Evolutionary conservation across 169 alveolate genomes (phyloP).

Genomic region (Condylostoma magnum): DNA sequence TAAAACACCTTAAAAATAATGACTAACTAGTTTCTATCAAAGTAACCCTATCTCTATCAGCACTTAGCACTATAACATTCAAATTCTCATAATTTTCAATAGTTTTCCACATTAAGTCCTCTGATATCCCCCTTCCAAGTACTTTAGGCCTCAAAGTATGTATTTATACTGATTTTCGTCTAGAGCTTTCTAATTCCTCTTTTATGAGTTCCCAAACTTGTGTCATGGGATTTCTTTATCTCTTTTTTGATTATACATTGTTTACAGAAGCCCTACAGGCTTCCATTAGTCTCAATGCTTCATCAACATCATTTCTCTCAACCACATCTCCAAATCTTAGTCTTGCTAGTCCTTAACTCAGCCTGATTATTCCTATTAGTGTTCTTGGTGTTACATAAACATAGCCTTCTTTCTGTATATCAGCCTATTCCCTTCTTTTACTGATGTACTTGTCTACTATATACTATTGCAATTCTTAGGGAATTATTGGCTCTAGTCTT

Average conservation of each 20-base stretch:
- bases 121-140: neutral
- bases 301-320: conserved; percentile 92
- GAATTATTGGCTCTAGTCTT: conserved; percentile 76
- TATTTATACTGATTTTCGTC: neutral
- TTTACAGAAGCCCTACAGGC: conserved; percentile 84
- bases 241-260: conserved; percentile 40
- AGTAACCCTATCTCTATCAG: neutral
- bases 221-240: conserved; percentile 10
- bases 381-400: conserved; percentile 97
- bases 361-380: conserved; percentile 92
- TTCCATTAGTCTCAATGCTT: conserved; percentile 93
- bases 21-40: neutral
- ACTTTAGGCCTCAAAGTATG: neutral
- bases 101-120: neutral
- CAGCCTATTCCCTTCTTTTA: conserved; percentile 73
- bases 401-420: conserved; percentile 75
- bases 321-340: conserved; percentile 90
- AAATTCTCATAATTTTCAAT: conserved; percentile 3
- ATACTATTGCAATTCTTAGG: conserved; percentile 76
- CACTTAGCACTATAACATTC: neutral
- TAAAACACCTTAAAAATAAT: neutral
- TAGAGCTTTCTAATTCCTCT: conserved; percentile 20
- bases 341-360: conserved; percentile 92
- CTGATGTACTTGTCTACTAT: conserved; percentile 80
- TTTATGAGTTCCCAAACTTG: conserved; percentile 2